phyloP scores from a whole-genome alignment of 1,284 basidiomycete species.

The Cystobasidium pallidum region DNA sequence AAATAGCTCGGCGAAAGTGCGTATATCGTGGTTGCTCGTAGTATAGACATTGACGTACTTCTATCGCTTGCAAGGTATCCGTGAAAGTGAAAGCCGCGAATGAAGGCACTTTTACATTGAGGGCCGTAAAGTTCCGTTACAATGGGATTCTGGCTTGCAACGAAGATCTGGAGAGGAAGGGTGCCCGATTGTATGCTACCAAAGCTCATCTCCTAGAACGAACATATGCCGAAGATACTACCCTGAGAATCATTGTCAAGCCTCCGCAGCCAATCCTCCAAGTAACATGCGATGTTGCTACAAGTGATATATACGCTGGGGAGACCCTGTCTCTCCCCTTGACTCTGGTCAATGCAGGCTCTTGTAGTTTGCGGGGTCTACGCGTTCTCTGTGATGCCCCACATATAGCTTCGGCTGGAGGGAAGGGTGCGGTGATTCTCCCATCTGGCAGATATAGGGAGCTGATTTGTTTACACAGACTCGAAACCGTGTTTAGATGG shows the following conservation, averaged over 20 bases:
- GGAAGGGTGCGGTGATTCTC: background rate
- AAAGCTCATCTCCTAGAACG: constrained; percentile 57
- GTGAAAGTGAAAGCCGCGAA: constrained; percentile 52
- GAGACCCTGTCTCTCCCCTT: constrained; percentile 52
- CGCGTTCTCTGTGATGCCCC: constrained; percentile 51
- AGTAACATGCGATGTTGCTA: constrained; percentile 51
- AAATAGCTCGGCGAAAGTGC: constrained; percentile 53
- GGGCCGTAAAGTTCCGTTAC: constrained; percentile 57
- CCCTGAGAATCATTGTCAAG: constrained; percentile 56
- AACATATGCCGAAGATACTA: constrained; percentile 58
- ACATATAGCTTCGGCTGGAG: background rate
- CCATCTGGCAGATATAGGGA: background rate
- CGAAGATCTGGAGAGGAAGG: constrained; percentile 57
- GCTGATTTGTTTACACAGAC: background rate
- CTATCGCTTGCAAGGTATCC: constrained; percentile 46
- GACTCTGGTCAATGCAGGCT: constrained; percentile 55
- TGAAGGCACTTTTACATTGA: constrained; percentile 53
- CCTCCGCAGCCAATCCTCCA: constrained; percentile 55
- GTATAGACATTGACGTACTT: background rate
- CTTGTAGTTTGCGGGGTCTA: constrained; percentile 52
- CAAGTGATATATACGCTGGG: constrained; percentile 53
- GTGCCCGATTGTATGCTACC: constrained; percentile 58
- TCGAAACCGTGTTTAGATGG: background rate
- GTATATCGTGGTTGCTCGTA: background rate
- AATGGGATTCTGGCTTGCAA: constrained; percentile 57